Percentiles rank a stretch among this genome's conserved stretches.
phyloP scores from a whole-genome alignment of 768 basidiomycete genomes.

The Auricularia heimuer region DNA sequence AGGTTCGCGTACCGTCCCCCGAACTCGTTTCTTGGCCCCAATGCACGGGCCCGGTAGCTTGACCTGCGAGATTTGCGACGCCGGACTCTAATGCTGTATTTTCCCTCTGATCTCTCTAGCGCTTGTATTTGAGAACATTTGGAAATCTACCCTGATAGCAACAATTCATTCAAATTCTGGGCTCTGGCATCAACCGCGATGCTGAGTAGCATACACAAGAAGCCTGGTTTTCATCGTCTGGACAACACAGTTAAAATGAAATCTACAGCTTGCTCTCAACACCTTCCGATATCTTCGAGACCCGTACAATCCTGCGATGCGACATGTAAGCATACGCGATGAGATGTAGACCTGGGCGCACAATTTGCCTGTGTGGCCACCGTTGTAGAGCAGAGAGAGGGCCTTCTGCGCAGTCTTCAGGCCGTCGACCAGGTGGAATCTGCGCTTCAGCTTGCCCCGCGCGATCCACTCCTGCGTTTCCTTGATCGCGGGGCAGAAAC shows the following conservation, averaged over 20 bases:
- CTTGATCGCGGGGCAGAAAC: conserved; percentile 47
- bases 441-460: conserved; percentile 66
- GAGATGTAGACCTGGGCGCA: conserved; percentile 15
- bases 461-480: conserved; percentile 49
- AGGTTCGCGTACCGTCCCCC: background rate
- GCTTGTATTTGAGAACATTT: too few species aligned
- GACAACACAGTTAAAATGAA: too few species aligned
- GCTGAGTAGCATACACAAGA: too few species aligned
- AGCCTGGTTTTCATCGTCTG: too few species aligned
- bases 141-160: too few species aligned
- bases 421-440: conserved; percentile 71
- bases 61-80: background rate
- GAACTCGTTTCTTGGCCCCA: background rate
- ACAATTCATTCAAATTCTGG: too few species aligned
- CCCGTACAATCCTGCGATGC: background rate
- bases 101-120: too few species aligned
- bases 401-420: conserved; percentile 62
- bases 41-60: background rate
- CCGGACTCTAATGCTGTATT: background rate
- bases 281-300: background rate
- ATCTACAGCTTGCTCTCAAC: background rate
- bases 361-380: conserved; percentile 75
- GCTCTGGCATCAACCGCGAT: too few species aligned
- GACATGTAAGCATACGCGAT: background rate
- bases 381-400: conserved; percentile 62